Percentiles rank a stretch among this genome's conserved stretches.
phyloP scores from a whole-genome alignment of 805 yeast genomes.

The Ogataea corticis region DNA sequence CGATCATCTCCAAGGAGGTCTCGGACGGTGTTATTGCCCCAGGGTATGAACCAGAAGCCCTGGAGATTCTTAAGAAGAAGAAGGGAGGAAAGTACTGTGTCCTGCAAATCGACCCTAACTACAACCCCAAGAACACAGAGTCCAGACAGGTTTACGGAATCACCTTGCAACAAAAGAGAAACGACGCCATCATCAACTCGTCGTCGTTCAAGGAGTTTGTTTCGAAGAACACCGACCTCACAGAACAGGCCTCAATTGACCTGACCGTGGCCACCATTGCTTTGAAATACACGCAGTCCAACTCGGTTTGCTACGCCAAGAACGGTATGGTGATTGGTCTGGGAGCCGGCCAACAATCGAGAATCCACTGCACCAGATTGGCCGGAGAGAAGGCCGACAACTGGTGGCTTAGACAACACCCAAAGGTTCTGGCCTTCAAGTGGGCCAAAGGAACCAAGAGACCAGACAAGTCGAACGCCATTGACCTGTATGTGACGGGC shows the following conservation, averaged over 20 bases:
- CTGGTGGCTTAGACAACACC: slow-evolving; percentile 99
- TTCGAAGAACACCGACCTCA: slow-evolving; percentile 78
- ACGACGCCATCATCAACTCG: slow-evolving; percentile 92
- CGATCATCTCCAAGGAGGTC: slow-evolving; percentile 95
- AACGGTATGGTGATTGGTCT: slow-evolving; percentile 99
- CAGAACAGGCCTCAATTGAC: slow-evolving; percentile 91
- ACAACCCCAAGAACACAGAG: slow-evolving; percentile 76
- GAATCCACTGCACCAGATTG: slow-evolving; percentile 98
- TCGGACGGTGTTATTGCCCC: slow-evolving; percentile 99
- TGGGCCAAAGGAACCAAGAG: slow-evolving; percentile 99
- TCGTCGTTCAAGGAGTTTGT: slow-evolving; percentile 90
- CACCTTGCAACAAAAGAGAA: slow-evolving; percentile 93
- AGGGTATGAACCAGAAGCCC: slow-evolving; percentile 90
- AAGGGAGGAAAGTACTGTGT: slow-evolving; percentile 98
- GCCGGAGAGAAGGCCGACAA: slow-evolving; percentile 99
- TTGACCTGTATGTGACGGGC: slow-evolving; percentile 87
- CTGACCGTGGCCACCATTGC: slow-evolving; percentile 97
- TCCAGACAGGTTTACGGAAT: slow-evolving; percentile 96
- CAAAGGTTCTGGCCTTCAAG: slow-evolving; percentile 84
- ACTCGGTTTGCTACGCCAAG: slow-evolving; percentile 97
- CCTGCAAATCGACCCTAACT: slow-evolving; percentile 94
- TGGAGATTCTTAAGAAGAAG: slow-evolving; percentile 84
- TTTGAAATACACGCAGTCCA: slow-evolving; percentile 95
- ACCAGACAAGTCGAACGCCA: slow-evolving; percentile 98
- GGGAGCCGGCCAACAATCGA: slow-evolving; percentile 99